phyloP scores from a whole-genome alignment of 768 basidiomycete species.

The Suillus spraguei region DNA sequence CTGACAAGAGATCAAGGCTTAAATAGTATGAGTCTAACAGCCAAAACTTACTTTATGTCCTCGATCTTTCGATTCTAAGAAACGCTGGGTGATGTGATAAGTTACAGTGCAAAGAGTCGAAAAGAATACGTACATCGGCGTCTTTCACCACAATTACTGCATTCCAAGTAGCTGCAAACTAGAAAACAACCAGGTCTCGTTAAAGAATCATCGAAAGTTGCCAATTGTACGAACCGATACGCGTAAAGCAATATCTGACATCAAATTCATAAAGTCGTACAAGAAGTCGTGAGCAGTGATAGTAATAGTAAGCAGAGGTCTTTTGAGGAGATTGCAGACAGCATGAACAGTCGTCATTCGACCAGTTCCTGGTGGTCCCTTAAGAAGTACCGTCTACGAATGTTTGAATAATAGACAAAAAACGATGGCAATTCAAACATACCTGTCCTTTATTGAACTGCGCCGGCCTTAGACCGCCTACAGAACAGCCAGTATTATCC shows the following conservation, averaged over 20 bases:
- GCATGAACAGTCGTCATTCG: slow-evolving; percentile 3
- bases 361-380: slow-evolving; percentile 3
- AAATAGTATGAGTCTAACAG: not conserved
- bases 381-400: not conserved
- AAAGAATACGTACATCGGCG: not conserved
- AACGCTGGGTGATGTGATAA: not conserved
- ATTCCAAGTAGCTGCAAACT: slow-evolving; percentile 5
- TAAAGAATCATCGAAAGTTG: not conserved
- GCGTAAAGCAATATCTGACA: not conserved
- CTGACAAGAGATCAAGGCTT: not conserved
- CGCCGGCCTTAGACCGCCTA: not conserved
- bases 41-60: not conserved
- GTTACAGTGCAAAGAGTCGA: too few species aligned
- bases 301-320: not conserved
- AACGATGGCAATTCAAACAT: not conserved
- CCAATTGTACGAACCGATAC: not conserved
- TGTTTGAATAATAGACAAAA: not conserved
- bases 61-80: not conserved
- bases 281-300: not conserved
- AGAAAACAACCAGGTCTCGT: not conserved
- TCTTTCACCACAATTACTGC: slow-evolving; percentile 1
- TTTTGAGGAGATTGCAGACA: slow-evolving; percentile 1
- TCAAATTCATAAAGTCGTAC: not conserved
- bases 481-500: slow-evolving; percentile 1
- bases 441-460: slow-evolving; percentile 2